Evolutionary conservation across 2,329 filamentous ascomycete species (phyloP).

Genomic region (Alternaria dauci): DNA sequence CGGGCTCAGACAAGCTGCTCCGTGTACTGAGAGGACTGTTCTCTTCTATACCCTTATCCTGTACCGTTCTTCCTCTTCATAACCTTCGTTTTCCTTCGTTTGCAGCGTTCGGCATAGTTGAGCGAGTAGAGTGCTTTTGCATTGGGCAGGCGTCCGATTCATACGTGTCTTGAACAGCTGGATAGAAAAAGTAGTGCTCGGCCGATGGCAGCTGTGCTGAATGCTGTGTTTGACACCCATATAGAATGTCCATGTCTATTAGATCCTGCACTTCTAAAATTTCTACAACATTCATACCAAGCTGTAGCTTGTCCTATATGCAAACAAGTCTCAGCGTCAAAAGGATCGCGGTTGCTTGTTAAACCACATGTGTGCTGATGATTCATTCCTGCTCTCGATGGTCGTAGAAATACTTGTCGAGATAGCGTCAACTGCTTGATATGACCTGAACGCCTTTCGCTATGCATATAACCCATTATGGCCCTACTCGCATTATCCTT

Average conservation of each 20-base stretch:
- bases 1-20: conserved; percentile 47
- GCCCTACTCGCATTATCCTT: conserved; percentile 1
- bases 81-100: background rate
- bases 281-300: background rate
- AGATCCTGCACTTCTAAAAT: background rate
- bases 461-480: conserved; percentile 12
- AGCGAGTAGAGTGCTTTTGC: conserved; percentile 13
- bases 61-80: background rate
- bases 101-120: conserved; percentile 12
- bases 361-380: background rate
- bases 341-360: background rate
- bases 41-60: background rate
- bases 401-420: background rate
- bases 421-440: background rate
- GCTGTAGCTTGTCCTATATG: too few species aligned
- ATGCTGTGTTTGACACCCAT: background rate
- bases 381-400: background rate
- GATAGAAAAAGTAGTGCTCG: background rate
- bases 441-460: conserved; percentile 13
- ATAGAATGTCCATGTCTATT: background rate
- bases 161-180: background rate
- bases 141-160: background rate
- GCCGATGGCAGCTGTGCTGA: background rate
- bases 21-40: conserved; percentile 28
- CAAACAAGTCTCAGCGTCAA: background rate